Base-by-base conservation (phyloP, 2,329 filamentous ascomycete genomes). In the Xylariaceae sp. region DNA sequence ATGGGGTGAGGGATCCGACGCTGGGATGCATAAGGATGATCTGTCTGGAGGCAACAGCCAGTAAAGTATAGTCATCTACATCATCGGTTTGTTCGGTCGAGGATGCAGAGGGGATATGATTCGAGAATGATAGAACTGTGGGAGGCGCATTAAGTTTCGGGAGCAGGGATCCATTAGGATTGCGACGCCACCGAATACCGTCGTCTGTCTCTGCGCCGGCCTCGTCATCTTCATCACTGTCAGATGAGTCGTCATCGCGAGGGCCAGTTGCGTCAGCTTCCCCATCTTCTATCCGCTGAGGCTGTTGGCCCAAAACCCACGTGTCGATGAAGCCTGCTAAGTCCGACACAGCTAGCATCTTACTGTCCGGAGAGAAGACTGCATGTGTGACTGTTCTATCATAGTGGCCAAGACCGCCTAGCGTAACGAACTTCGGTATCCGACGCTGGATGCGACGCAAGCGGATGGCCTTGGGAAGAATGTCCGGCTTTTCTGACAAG, bases 261-360 rank as follows among this genome's bases (percentile, higher is more conserved):
- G 64, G 62, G 15, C 67, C 68, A 49, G 70, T 66, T 34, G 67
- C 64, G n/a, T 67, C 69, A 48, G 71, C 66, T 47, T 66, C 64
- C 10, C 69, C 71, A 56, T 75, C 71, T 58, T 70, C 59, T 52
- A 65, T 55, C 11, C 50, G 65, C 18, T 55, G 64, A 64, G 84
- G 80, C 66, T 82, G 73, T 44, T 82, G 82, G 69, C 84, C 81
- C 57, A 96, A 75, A 1, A 91, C 76, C 89, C 92, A 99, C 15
- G 88, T 91, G 70, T 97, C 92, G 37, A 97, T 80, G 73, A 87
- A 91, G 49, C 94, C 94, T 49, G 88, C 87, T 55, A 97, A 75
- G 72, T 97, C 93, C 52, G 88, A 87, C 35, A 87, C 84, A 7
- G 88, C 92, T 51, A 97, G 77, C 63, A 96, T 83, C 65, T 82